Base-by-base conservation (phyloP, 2,329 filamentous ascomycete genomes). In the Paecilomyces formosus region DNA sequence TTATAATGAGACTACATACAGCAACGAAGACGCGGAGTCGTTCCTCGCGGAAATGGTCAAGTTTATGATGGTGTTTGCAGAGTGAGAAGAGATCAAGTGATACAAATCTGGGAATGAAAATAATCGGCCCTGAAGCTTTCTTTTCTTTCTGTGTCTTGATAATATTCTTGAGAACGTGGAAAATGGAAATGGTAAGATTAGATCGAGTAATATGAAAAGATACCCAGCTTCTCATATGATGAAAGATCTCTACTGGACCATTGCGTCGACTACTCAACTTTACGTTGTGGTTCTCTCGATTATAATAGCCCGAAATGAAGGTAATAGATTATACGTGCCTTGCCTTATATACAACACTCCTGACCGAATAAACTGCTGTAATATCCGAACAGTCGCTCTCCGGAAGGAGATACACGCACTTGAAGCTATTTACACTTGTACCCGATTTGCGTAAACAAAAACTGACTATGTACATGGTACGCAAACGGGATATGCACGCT, bases 1-100 rank as follows among this genome's bases (percentile, higher is more conserved):
- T 21, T 58, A 58, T n/a, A 56, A 58, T 15, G 54, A 53, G 12
- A 53, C 49, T 9, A 50, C 35, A 31, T 58, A 58, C 22, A 56
- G n/a, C 3, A 52, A 53, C n/a, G 49, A 58, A 31, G 54, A 56
- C 21, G 57, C 57, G 6, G 15, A 33, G 13, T n/a, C 30, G 1
- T 58, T 56, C n/a, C 31, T 58, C 31, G 6, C 52, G 30, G 39
- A 56, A 13, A 9, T 49, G 3, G 57, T 51, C 8, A 52, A 31
- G 1, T 56, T 56, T n/a, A 58, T 58, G 49, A 21, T 53, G 8
- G 35, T 50, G 13, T 58, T 58, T n/a, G 55, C 45, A 9, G 28
- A 58, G 53, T 58, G 35, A 30, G 13, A 45, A 45, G 6, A 26
- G 24, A 6, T 6, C 6, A 31, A 31, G 30, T 2, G 30, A 31